These are phyloP conservation scores for Ustilago hordei DNA, from an alignment of 1,284 basidiomycete genomes.

Conservation along the genomic window DNA sequence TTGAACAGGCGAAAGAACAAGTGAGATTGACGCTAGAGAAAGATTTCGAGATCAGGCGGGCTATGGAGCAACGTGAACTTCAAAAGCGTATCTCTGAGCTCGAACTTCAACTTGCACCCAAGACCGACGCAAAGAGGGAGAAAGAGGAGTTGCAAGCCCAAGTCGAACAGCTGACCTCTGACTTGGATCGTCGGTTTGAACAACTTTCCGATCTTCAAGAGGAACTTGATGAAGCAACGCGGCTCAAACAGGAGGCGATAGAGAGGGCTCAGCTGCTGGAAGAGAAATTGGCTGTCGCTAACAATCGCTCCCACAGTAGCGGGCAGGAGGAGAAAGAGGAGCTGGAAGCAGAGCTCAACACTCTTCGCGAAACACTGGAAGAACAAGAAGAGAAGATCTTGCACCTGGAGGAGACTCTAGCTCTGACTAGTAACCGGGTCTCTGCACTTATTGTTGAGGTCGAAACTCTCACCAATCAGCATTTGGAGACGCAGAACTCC, in stretches of 20 bases:
- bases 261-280: conserved; percentile 11
- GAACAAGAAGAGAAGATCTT: conserved; percentile 16
- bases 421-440: conserved; percentile 16
- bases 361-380: neutral
- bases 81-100: conserved; percentile 7
- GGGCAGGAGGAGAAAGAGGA: neutral
- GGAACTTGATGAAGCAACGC: conserved; percentile 11
- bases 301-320: neutral
- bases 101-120: conserved; percentile 14
- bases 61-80: conserved; percentile 29
- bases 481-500: neutral
- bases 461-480: conserved; percentile 5
- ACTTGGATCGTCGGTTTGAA: conserved; percentile 33
- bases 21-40: conserved; percentile 30
- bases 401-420: conserved; percentile 31
- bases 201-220: conserved; percentile 28
- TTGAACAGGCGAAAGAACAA: conserved; percentile 29
- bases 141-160: neutral
- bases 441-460: conserved; percentile 4
- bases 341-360: conserved; percentile 12
- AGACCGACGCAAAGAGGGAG: neutral
- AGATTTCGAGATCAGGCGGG: conserved; percentile 35
- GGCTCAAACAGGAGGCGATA: conserved; percentile 5
- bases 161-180: conserved; percentile 18
- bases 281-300: conserved; percentile 14